Base-by-base conservation (phyloP, 208 protist species). In the Leishmania arabica region DNA sequence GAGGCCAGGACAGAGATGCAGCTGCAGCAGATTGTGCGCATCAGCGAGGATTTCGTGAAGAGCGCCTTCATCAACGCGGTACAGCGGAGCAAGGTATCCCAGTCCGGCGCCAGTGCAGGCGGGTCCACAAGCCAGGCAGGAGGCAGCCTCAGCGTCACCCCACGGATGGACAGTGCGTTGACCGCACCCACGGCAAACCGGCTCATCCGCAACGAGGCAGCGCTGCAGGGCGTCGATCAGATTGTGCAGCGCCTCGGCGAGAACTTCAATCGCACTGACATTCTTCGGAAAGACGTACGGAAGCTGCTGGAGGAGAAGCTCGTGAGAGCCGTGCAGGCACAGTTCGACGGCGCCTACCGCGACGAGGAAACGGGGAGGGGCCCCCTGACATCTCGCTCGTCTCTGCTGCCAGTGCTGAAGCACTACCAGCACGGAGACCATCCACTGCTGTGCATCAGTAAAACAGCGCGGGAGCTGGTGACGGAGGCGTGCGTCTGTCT, bases 391-490 rank as follows among this genome's bases (percentile, higher is more conserved):
- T 60, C 81, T 34, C 76, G 81, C 74, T 74, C 78, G 13, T 78
- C 66, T 53, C 53, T 88, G 58, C 40, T 85, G 6, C 80, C 84
- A 24, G 69, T 92, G 60, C 60, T 92, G 69, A 93, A 91, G 82
- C 91, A 94, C 77, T 97, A 97, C 84, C 91, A 96, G 83, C 89
- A 85, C 56, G 90, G 92, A n/a, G 82, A 84, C 68, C 92, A 97
- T 81, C 84, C 76, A 1, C 76, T 96, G 37, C 82, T 97, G 21
- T 68, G 65, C 37, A 87, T 92, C 54, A 96, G 92, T 79, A 65
- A 82, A 40, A 86, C 78, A 3, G 74, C 89, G 11, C 84, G 90
- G 24, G 54, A 54, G 53, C 58, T 89, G 45, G 82, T 95, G 31
- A 79, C 31, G 68, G 92, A 97, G 58, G 82, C 86, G n/a, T 77